Evolutionary conservation across 345 rosid genomes (phyloP).

Genomic region (Schrenkiella parvula): DNA sequence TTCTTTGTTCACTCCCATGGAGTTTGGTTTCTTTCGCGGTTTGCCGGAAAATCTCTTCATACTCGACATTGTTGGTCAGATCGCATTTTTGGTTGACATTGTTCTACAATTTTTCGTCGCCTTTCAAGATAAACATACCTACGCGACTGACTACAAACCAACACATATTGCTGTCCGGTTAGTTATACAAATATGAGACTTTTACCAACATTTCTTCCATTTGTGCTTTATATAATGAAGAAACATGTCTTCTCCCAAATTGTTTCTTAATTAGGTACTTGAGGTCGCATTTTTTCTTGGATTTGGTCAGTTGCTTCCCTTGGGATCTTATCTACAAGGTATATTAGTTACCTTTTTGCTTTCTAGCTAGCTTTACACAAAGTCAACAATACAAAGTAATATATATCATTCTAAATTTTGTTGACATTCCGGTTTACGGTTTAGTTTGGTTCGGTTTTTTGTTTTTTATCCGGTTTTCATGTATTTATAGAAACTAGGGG

Average conservation of each 20-base stretch:
- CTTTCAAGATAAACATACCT: conserved; percentile 55
- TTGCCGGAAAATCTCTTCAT: conserved; percentile 61
- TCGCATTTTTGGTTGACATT: conserved; percentile 75
- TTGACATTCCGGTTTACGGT: background rate
- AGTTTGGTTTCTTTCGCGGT: conserved; percentile 87
- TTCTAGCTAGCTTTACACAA: background rate
- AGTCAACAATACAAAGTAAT: background rate
- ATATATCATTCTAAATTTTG: background rate
- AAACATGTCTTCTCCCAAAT: background rate
- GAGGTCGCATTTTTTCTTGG: conserved; percentile 64
- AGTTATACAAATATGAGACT: background rate
- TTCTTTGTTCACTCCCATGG: conserved; percentile 80
- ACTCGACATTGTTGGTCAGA: conserved; percentile 70
- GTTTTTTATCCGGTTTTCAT: background rate
- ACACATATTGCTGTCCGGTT: conserved; percentile 59
- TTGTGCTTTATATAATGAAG: background rate
- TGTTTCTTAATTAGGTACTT: conserved; percentile 56
- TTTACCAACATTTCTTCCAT: background rate
- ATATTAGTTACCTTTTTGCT: background rate
- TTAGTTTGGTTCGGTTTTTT: background rate
- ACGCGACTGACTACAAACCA: conserved; percentile 52
- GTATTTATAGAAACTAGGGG: background rate
- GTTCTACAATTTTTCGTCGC: conserved; percentile 60
- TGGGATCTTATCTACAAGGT: conserved; percentile 87
- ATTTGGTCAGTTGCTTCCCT: conserved; percentile 71